A percentile compares a stretch with the other conserved stretches of the same genome.
phyloP scores from a whole-genome alignment of 2,329 filamentous ascomycete species.

The Mycosphaerella arachidis region DNA sequence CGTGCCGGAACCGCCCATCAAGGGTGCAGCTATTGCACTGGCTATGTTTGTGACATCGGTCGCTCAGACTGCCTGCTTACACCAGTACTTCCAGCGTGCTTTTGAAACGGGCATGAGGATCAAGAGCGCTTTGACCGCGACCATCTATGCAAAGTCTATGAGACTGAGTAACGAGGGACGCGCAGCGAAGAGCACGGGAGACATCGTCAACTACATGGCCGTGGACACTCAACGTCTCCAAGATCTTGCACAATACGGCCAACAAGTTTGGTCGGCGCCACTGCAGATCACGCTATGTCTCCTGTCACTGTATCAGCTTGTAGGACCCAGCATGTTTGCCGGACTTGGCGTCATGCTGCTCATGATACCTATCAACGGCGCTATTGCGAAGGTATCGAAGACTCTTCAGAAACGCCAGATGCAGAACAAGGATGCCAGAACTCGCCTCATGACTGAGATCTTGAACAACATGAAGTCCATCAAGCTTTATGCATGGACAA shows the following conservation, averaged over 20 bases:
- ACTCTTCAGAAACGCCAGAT: conserved; percentile 92
- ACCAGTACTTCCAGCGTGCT: conserved; percentile 94
- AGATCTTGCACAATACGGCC: conserved; percentile 90
- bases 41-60: conserved; percentile 88
- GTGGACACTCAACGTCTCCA: conserved; percentile 94
- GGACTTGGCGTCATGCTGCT: conserved; percentile 92
- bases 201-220: conserved; percentile 99
- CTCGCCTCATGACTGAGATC: conserved; percentile 92
- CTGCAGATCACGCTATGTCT: conserved; percentile 97
- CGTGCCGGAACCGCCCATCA: conserved; percentile 68
- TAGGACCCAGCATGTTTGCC: conserved; percentile 91
- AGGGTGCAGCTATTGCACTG: conserved; percentile 81
- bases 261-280: conserved; percentile 93
- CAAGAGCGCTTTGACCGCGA: conserved; percentile 81
- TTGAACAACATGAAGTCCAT: conserved; percentile 99
- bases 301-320: conserved; percentile 90
- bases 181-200: conserved; percentile 82
- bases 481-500: conserved; percentile 97
- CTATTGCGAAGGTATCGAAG: conserved; percentile 91
- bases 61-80: conserved; percentile 81
- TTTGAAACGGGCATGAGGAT: conserved; percentile 97
- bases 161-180: conserved; percentile 90
- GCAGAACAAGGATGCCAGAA: conserved; percentile 97
- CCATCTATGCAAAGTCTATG: conserved; percentile 89
- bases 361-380: conserved; percentile 93